Evolutionary conservation across 139 green algal genomes (phyloP).

Genomic region (Chlorella sp.): DNA sequence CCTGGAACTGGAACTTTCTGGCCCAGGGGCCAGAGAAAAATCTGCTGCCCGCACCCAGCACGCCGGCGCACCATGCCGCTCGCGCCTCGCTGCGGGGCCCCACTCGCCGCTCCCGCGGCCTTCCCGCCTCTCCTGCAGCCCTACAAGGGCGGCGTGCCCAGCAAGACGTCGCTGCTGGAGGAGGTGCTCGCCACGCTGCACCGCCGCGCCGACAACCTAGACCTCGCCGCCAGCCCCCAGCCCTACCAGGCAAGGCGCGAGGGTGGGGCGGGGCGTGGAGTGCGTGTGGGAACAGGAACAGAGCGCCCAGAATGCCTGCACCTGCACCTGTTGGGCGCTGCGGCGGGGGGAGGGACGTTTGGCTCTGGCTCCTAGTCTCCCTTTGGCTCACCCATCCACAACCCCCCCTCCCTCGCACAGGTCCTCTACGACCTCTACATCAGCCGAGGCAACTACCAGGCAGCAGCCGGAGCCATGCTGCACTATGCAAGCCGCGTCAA

Average conservation of each 20-base stretch:
- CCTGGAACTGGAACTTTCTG: too few species aligned
- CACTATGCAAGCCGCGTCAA: constrained; percentile 30
- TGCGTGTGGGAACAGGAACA: background rate
- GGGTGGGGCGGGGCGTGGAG: background rate
- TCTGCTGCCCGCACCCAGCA: too few species aligned
- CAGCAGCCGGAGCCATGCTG: constrained; percentile 42
- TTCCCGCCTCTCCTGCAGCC: too few species aligned
- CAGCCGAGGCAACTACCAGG: constrained; percentile 24
- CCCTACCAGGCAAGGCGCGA: constrained; percentile 29
- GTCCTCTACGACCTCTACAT: constrained; percentile 42
- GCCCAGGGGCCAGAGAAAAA: too few species aligned
- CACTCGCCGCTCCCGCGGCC: too few species aligned
- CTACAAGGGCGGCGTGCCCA: constrained; percentile 15
- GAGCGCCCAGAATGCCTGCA: too few species aligned
- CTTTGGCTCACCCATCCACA: background rate
- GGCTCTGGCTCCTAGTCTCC: background rate
- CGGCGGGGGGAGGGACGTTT: background rate
- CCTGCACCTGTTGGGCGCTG: background rate
- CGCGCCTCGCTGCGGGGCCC: too few species aligned
- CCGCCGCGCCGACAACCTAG: constrained; percentile 19
- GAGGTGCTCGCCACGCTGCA: constrained; percentile 30
- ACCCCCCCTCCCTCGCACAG: constrained; percentile 2
- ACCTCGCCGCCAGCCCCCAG: constrained; percentile 21
- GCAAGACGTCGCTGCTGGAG: too few species aligned
- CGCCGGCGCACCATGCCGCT: too few species aligned